Percentiles rank a stretch among this genome's conserved stretches.
Evolutionary conservation across 176 grass and related monocot genomes (phyloP).

Genomic region (Tuctoria greenei): DNA sequence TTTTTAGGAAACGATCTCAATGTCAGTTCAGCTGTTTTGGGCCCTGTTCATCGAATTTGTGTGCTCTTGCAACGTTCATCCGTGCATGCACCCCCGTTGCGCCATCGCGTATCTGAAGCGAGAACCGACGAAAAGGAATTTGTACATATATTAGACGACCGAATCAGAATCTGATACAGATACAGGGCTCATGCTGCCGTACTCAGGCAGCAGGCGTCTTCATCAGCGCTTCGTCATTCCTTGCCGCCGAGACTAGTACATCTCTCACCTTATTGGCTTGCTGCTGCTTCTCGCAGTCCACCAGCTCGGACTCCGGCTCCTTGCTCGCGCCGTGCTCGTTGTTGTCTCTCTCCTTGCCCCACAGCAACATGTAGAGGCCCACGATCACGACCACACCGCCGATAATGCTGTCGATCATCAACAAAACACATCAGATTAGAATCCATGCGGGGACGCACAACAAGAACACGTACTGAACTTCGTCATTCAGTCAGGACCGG

Average conservation of each 20-base stretch:
- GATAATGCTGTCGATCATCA: conserved; percentile 59
- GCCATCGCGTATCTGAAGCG: not conserved
- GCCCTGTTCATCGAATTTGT: too few relatives aligned
- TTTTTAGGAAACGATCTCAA: too few relatives aligned
- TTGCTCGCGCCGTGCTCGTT: conserved; percentile 26
- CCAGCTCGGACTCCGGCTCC: conserved; percentile 14
- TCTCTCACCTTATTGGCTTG: not conserved
- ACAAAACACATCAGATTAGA: not conserved
- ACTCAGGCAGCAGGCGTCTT: conserved; percentile 19
- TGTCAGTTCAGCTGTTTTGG: too few relatives aligned
- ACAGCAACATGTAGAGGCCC: conserved; percentile 73
- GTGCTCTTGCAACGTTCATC: too few relatives aligned
- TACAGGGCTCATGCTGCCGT: too few relatives aligned
- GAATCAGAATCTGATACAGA: not conserved
- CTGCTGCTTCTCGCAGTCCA: conserved; percentile 51
- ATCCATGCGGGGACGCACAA: too few relatives aligned
- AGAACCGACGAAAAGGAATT: not conserved
- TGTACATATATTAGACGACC: not conserved
- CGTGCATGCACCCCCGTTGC: too few relatives aligned
- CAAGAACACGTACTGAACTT: not conserved
- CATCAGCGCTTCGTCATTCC: not conserved
- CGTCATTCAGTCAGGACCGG: not conserved
- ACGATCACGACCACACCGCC: conserved; percentile 70
- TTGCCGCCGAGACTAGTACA: not conserved
- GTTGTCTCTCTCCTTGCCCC: conserved; percentile 89